Conservation (phyloP, 768 basidiomycete species). For the Collybiopsis luxurians region DNA sequence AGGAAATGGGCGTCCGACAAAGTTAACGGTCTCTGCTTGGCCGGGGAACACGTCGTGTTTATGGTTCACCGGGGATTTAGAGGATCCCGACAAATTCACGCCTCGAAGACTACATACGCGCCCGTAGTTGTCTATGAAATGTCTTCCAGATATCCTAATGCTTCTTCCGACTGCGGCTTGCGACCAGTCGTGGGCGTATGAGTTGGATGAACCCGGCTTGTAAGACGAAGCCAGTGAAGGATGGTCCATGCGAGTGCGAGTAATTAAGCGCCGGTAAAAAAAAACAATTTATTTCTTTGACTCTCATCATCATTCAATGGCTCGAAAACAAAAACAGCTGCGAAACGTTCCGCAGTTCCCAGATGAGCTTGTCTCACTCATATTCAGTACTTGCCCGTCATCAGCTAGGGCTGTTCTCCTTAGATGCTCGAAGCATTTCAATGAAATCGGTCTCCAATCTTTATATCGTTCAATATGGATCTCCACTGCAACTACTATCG, state of each 20-base stretch:
- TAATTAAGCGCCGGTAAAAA: too few relatives aligned
- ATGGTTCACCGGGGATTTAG: conserved; percentile 79
- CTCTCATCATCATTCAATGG: not conserved
- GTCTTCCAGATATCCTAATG: conserved; percentile 63
- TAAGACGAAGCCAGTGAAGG: conserved; percentile 45
- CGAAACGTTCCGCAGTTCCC: not conserved
- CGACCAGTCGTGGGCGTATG: conserved; percentile 79
- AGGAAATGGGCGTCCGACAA: conserved; percentile 90
- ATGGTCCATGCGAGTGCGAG: conserved; percentile 3
- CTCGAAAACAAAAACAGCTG: not conserved
- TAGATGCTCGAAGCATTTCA: not conserved
- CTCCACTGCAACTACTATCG: not conserved
- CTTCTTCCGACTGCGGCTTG: conserved; percentile 53
- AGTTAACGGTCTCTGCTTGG: conserved; percentile 65
- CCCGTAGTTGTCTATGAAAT: conserved; percentile 80
- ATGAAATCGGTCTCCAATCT: not conserved
- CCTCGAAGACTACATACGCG: conserved; percentile 81
- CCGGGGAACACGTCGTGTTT: conserved; percentile 67
- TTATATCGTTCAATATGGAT: not conserved
- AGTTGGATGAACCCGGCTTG: conserved; percentile 40
- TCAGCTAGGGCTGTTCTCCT: not conserved
- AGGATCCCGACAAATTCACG: conserved; percentile 80
- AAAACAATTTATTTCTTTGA: too few relatives aligned
- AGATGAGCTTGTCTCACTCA: not conserved
- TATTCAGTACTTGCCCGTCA: not conserved